Base-by-base conservation (phyloP, 208 protist species). In the Wallacemonas collosoma region DNA sequence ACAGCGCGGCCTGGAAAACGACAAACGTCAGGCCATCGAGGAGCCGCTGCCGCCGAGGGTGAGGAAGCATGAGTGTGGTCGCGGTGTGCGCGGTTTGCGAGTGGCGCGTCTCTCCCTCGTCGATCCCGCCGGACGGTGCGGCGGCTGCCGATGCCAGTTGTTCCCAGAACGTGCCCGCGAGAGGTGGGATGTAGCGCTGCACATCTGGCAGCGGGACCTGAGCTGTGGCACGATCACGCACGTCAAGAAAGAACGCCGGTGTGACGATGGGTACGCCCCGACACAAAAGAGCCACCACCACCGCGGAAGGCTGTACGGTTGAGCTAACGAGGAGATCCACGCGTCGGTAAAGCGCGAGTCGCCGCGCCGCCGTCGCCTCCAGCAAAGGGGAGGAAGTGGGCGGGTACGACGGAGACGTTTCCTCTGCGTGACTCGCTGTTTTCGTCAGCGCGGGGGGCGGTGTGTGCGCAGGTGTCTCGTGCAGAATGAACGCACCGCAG, bases 201-300 rank as follows among this genome's bases (percentile, higher is more conserved):
- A 78, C 77, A 44, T 85, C 72, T 15, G 85, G 85, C 50, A 85
- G 75, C n/a, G 85, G 81, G 14, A 74, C n/a, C 72, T 89, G 83
- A n/a, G 83, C 75, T 1, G 69, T 77, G 6, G 65, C 68, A 56
- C 79, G 75, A 56, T 84, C 75, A 43, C 62, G 50, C 45, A 92
- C 53, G 15, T 77, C 77, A 15, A 63, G 43, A 62, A 95, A 90
- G 76, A 84, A 95, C 35, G 63, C 73, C 9, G 87, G 87, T 0
- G 79, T 77, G 11, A 95, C 90, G 55, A 95, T 82, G 47, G 81
- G 81, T 8, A 74, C 73, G 11, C 74, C 78, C 9, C 86, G 71
- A 68, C 83, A 89, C n/a, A 95, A 72, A 70, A 85, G 77, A 8
- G 83, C 83, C 2, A 95, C 77, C 35, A 84, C 77, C 39, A 76